Base-by-base conservation (phyloP, 1,139 yeast species). In the Candida sojae region DNA sequence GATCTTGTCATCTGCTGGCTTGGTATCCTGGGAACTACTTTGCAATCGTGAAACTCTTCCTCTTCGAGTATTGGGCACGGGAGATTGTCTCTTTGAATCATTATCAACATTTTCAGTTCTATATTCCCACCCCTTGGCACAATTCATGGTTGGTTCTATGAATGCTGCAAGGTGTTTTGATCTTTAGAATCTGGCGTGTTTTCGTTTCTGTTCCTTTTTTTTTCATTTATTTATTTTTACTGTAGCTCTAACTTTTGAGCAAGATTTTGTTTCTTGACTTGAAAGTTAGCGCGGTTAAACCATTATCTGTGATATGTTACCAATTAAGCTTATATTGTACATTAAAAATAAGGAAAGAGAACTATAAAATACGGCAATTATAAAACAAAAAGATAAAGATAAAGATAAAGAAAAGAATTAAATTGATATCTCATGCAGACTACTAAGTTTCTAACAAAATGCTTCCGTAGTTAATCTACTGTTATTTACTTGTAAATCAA, bases 401-500 rank as follows among this genome's bases (percentile, higher is more conserved):
- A 17, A 21, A 17, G 12, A 17, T 23, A 35, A 5, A 17, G 39
- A 21, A 17, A 21, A 36, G 39, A 36, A 36, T 11, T 36, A 36
- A 36, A 36, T 34, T 34, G 12, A 34, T 36, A 33, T 9, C n/a
- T 36, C 30, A 36, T 36, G 30, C 30, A 9, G 4, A 21, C 28
- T 35, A 35, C 10, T 23, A 34, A 34, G 13, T 34, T 34, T 34
- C 17, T 17, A 17, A 17, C 21, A 17, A 17, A 17, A 34, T 13
- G 26, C 25, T 34, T 34, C 21, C 5, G 29, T 6, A 8, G 29
- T 11, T 8, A 8, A 31, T 25, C 13, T 11, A 2, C 21, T 32
- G 5, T 53, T 59, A 64, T 51, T 76, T 17, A 17, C 21, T 17
- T 84, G 66, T 89, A 92, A 13, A 93, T 78, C 47, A 93, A 75